Conservation (phyloP, 768 basidiomycete genomes). For the Mycena pura region DNA sequence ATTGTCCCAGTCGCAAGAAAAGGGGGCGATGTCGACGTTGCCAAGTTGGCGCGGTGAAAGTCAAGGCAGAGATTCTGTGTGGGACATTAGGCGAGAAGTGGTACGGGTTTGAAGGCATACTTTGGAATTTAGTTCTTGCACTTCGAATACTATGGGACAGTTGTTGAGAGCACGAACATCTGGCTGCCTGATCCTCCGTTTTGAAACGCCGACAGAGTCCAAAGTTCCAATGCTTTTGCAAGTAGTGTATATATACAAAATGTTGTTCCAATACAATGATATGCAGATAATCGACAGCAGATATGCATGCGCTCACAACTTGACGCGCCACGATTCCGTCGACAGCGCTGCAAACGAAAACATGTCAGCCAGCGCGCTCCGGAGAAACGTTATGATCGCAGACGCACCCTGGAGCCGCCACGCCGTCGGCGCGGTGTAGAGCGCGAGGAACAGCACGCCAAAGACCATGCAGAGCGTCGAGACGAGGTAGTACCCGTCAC, state of each 20-base stretch:
- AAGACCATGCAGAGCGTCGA: slow-evolving; percentile 76
- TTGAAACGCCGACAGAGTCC: too few species aligned
- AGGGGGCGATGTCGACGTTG: not conserved
- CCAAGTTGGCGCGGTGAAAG: not conserved
- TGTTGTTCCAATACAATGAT: not conserved
- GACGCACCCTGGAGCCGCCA: slow-evolving; percentile 81
- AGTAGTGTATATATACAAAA: slow-evolving; percentile 5
- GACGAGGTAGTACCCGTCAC: slow-evolving; percentile 92
- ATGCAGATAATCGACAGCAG: not conserved
- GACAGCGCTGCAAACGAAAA: slow-evolving; percentile 59
- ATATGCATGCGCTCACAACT: slow-evolving; percentile 42
- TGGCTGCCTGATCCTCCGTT: too few species aligned
- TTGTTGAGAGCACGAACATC: too few species aligned
- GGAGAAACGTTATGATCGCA: not conserved
- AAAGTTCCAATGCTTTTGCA: not conserved
- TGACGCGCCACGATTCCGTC: slow-evolving; percentile 73
- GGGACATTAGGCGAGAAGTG: too few species aligned
- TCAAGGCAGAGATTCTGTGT: too few species aligned
- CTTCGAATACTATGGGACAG: too few species aligned
- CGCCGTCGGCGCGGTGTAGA: slow-evolving; percentile 85
- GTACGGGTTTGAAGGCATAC: too few species aligned
- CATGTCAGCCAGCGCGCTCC: not conserved
- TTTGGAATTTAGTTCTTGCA: too few species aligned
- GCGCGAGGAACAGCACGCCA: slow-evolving; percentile 73
- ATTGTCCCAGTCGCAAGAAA: not conserved